Evolutionary conservation across 495 filamentous ascomycete genomes (phyloP), one percentile per base, ranked within the genome.

Genomic region (Talaromyces ruber): DNA sequence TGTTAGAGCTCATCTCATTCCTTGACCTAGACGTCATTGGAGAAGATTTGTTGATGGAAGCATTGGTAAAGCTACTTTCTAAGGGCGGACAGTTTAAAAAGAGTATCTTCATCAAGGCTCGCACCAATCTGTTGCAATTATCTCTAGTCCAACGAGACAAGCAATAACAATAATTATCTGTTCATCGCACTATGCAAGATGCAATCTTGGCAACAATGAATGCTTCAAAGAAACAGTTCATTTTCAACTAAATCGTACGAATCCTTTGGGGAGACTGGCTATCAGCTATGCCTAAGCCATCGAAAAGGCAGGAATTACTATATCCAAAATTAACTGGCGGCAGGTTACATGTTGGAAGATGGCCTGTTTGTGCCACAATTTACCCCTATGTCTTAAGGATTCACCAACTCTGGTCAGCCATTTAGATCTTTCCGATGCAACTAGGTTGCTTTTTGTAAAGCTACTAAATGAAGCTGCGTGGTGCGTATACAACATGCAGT

Each of bases 101-200:
- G 18, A 37, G n/a, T n/a, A n/a, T n/a, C n/a, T n/a, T n/a, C n/a
- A n/a, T n/a, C n/a, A n/a, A n/a, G n/a, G n/a, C n/a, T n/a, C n/a
- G n/a, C n/a, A n/a, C n/a, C n/a, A n/a, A n/a, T n/a, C n/a, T n/a
- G n/a, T n/a, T n/a, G n/a, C n/a, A n/a, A n/a, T n/a, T n/a, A n/a
- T n/a, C n/a, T n/a, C n/a, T n/a, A n/a, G n/a, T n/a, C n/a, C n/a
- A n/a, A n/a, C n/a, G n/a, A n/a, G 66, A 70, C 28, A 64, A 55
- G 34, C 43, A 56, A 54, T 39, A 67, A 11, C 55, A 64, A 2
- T 61, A 65, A 22, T 51, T 74, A 26, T 67, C 64, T 8, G 64
- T 73, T 6, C 73, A 75, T 64, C 67, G 71, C 3, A 58, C 73
- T 16, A 66, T 76, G 2, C 73, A 74, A 64, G 70, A 75, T 51